phyloP scores from a whole-genome alignment of 805 yeast genomes.

The Candida hispaniensis region DNA sequence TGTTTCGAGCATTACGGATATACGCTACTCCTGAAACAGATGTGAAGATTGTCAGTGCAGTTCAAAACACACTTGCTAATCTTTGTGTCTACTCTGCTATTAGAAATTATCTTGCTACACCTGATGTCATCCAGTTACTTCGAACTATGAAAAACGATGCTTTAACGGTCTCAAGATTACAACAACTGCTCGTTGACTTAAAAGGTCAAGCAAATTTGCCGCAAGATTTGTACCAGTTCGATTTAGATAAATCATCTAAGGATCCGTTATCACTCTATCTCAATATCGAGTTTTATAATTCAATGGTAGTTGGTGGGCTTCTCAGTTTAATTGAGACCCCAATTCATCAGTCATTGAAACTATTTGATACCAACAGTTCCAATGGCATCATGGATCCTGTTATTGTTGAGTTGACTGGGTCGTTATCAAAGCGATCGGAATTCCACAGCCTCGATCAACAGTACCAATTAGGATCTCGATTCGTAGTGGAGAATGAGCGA shows the following conservation, averaged over 20 bases:
- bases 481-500: conserved; percentile 9
- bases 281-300: conserved; percentile 8
- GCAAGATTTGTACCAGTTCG: conserved; percentile 1
- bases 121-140: background rate
- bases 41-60: conserved; percentile 5
- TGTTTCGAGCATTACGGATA: conserved; percentile 1
- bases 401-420: conserved; percentile 2
- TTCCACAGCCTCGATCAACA: conserved; percentile 1
- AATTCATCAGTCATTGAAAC: conserved; percentile 2
- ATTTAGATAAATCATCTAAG: conserved; percentile 4
- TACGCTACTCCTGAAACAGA: conserved; percentile 8
- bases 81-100: conserved; percentile 1
- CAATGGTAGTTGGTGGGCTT: no score
- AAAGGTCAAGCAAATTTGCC: conserved; percentile 2
- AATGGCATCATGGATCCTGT: conserved; percentile 7
- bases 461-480: conserved; percentile 1
- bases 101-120: no score
- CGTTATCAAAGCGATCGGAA: background rate
- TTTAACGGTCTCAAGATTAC: conserved; percentile 5
- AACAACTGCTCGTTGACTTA: background rate
- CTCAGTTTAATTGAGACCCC: no score
- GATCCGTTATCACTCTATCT: conserved; percentile 12
- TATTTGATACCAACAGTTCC: no score
- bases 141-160: conserved; percentile 10
- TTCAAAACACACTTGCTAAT: conserved; percentile 5